These are phyloP conservation scores for Dendrobium officinale DNA, from an alignment of 106 monocot genomes.

Conservation along the genomic window DNA sequence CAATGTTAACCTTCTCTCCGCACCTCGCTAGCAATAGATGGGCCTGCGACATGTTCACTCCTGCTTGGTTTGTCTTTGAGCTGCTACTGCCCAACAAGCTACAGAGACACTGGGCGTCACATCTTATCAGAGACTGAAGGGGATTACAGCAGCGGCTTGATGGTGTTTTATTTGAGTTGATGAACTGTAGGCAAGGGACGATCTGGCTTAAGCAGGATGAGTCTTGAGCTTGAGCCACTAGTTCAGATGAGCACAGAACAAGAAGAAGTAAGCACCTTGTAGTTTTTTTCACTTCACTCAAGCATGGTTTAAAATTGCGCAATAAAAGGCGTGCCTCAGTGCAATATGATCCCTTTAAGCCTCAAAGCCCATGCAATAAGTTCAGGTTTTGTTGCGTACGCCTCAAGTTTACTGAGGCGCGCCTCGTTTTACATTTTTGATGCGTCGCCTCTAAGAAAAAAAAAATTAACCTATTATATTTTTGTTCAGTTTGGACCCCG, in stretches of 20 bases:
- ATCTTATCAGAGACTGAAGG: constrained; percentile 24
- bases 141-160: constrained; percentile 44
- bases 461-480: too few relatives aligned
- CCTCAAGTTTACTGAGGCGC: too few relatives aligned
- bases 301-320: too few relatives aligned
- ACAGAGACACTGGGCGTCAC: constrained; percentile 45
- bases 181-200: constrained; percentile 44
- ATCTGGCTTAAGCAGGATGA: constrained; percentile 42
- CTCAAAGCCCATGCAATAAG: too few relatives aligned
- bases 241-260: not conserved
- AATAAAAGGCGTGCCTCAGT: too few relatives aligned
- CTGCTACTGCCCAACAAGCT: constrained; percentile 30
- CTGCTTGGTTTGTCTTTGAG: constrained; percentile 18
- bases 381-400: too few relatives aligned
- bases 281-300: too few relatives aligned
- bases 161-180: constrained; percentile 29
- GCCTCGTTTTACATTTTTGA: too few relatives aligned
- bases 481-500: too few relatives aligned
- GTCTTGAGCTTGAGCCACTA: constrained; percentile 25
- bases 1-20: constrained; percentile 29
- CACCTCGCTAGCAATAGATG: constrained; percentile 26
- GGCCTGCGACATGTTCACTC: constrained; percentile 37
- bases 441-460: too few relatives aligned
- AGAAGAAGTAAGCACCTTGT: too few relatives aligned
- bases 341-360: too few relatives aligned